phyloP scores from a whole-genome alignment of 179 eudicot genomes.

The Spinacia oleracea region DNA sequence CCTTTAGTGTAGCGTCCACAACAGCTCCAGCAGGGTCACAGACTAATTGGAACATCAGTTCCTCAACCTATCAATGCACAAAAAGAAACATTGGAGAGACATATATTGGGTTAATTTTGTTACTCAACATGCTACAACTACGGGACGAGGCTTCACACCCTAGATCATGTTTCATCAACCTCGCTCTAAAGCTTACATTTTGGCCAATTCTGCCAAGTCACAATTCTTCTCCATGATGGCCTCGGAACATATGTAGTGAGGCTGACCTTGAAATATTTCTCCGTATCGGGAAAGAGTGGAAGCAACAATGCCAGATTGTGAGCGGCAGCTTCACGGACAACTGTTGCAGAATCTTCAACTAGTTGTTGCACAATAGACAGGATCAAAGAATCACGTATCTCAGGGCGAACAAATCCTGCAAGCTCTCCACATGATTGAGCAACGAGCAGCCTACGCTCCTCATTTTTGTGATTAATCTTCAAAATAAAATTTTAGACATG shows the following conservation, averaged over 20 bases:
- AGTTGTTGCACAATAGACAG: constrained; percentile 96
- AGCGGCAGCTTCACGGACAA: constrained; percentile 99
- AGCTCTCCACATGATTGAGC: constrained; percentile 99
- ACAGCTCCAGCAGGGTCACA: constrained; percentile 97
- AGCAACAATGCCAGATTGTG: constrained; percentile 97
- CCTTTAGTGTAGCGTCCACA: constrained; percentile 86
- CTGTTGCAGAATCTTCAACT: constrained; percentile 94
- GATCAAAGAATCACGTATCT: constrained; percentile 97
- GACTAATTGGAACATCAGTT: constrained; percentile 91
- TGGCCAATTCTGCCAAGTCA: constrained; percentile 95
- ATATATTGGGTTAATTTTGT: constrained; percentile 21
- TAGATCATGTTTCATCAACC: constrained; percentile 68
- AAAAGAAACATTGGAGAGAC: constrained; percentile 49
- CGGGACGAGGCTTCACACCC: constrained; percentile 72
- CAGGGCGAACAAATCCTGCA: constrained; percentile 94
- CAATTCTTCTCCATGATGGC: constrained; percentile 98
- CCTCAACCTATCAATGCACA: constrained; percentile 82
- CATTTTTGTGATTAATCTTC: constrained; percentile 97
- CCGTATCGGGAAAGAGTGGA: constrained; percentile 91
- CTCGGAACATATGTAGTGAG: constrained; percentile 99
- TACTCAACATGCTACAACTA: constrained; percentile 56
- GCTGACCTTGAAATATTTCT: constrained; percentile 99
- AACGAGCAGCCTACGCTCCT: constrained; percentile 98
- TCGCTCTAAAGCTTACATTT: constrained; percentile 91
- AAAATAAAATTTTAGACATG: constrained; percentile 18